Base-by-base conservation (phyloP, 345 rosid genomes). In the Aethionema arabicum region DNA sequence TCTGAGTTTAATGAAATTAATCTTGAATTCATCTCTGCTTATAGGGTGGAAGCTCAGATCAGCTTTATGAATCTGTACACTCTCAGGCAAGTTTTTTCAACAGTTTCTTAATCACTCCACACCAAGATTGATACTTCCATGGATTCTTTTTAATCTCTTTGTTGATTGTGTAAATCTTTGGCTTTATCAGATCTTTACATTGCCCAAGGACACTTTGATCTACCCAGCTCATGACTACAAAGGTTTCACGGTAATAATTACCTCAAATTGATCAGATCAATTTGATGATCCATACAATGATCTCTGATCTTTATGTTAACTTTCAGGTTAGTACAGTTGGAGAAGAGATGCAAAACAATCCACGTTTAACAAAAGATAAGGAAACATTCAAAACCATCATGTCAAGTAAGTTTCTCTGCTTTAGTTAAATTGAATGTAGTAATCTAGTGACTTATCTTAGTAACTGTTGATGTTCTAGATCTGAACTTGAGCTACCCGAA, bases 171-270 rank as follows among this genome's bases (percentile, higher is more conserved):
- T 69, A 38, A 10, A n/a, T 67, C 21, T 51, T 62, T 13, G 52
- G 60, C 2, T 30, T 36, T 13, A 49, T 60, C 82, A 93, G 99
- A 90, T 93, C 21, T 87, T 93, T 59, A 76, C 87, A 33, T 76
- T 93, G 79, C 97, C 95, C 1, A 82, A 83, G 75, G 92, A 93
- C 44, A 84, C 99, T 42, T 70, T 82, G 80, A 61, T 93, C 46
- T 93, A 90, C 75, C 97, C 97, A 40, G 96, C 82, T 64, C 99
- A 93, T 72, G 99, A 93, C 72, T 93, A 93, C 82, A 87, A 73
- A 69, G 97, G 99, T 40, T 90, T 83, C 74, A 63, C 83, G 16
- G 99, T 92, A 81, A 70, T 80, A 46, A 50, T 61, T 52, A 44
- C 37, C 48, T 0, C 32, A 51, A 14, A 38, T 8, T 30, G 52